Evolutionary conservation across 768 basidiomycete genomes (phyloP), one percentile per base, ranked within the genome.

Genomic region (Macrolepiota fuliginosa): DNA sequence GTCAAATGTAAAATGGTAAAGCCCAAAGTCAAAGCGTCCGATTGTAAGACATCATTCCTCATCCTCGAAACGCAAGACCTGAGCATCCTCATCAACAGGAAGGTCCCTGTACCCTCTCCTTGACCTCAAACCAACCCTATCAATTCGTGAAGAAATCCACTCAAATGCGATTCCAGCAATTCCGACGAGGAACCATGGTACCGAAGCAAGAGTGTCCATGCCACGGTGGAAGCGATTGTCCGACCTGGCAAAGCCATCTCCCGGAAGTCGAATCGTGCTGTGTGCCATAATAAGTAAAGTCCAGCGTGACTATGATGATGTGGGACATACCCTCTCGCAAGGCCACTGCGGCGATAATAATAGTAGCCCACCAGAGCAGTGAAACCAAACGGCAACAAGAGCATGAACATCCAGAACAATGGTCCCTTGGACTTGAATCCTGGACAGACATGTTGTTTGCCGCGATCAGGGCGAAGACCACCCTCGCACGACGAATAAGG

Each of bases 181-280:
- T 22, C 95, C 96, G 46, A 97, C 67, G 54, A 96, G 70, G 79
- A 91, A 96, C 88, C 90, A 96, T 0, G 96, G 96, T 2, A 98
- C 83, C 10, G 91, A 93, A 1, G 92, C 93, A 45, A 97, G 69
- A 2, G 92, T 95, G 22, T 81, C 87, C 61, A 95, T 61, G 0
- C 79, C 45, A 6, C 45, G 42, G 19, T 55, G 45, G 45, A 61
- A 49, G 12, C 35, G 22, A 27, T 36, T 54, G 17, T 54, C 46
- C 13, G 42, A 32, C 9, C 22, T 9, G 4, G 29, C 27, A 9
- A 47, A 29, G 22, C 11, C 15, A 15, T 61, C 83, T 39, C 87
- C 85, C 4, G 92, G 91, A 3, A 94, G 76, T 11, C 92, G 90
- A 59, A 94, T 94, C 15, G 83, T 88, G 39, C 91, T 92, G 61